A percentile compares a stretch with the other conserved stretches of the same genome.
Conservation (phyloP, 768 basidiomycete species). For the Hericium alpestre region DNA sequence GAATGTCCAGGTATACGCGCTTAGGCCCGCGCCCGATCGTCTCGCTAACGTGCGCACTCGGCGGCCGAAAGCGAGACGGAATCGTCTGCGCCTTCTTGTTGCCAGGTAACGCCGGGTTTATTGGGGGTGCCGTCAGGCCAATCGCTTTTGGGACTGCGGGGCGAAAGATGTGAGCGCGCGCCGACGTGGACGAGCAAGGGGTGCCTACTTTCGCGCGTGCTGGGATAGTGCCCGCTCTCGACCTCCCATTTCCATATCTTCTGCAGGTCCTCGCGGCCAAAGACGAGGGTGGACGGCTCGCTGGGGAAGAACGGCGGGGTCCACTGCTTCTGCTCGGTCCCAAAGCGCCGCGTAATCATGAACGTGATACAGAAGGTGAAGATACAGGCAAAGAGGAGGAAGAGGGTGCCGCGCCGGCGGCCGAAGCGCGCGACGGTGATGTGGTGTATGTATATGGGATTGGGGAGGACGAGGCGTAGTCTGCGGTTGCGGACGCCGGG, state of each 20-base stretch:
- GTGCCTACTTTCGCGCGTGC: slow-evolving; percentile 59
- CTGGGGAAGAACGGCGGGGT: slow-evolving; percentile 37
- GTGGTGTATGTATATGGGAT: slow-evolving; percentile 50
- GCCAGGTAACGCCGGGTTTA: slow-evolving; percentile 70
- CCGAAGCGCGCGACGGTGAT: slow-evolving; percentile 47
- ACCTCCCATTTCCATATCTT: slow-evolving; percentile 96
- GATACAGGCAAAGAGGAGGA: slow-evolving; percentile 39
- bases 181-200: slow-evolving; percentile 7
- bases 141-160: slow-evolving; percentile 60
- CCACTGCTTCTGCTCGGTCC: slow-evolving; percentile 53
- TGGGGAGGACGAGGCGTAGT: slow-evolving; percentile 48
- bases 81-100: slow-evolving; percentile 34
- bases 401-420: slow-evolving; percentile 42
- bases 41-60: slow-evolving; percentile 37
- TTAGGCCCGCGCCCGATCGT: slow-evolving; percentile 69
- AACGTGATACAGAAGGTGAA: slow-evolving; percentile 44
- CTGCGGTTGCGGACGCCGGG: slow-evolving; percentile 48
- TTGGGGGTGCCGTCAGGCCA: slow-evolving; percentile 40
- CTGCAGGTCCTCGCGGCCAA: slow-evolving; percentile 66
- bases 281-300: slow-evolving; percentile 66
- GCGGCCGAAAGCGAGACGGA: slow-evolving; percentile 38
- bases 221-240: slow-evolving; percentile 88
- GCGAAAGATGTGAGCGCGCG: slow-evolving; percentile 4
- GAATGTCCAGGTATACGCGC: slow-evolving; percentile 68
- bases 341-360: slow-evolving; percentile 51